These are phyloP conservation scores for Penicillium sp. DNA, from an alignment of 2,329 filamentous ascomycete genomes.

Conservation along the genomic window DNA sequence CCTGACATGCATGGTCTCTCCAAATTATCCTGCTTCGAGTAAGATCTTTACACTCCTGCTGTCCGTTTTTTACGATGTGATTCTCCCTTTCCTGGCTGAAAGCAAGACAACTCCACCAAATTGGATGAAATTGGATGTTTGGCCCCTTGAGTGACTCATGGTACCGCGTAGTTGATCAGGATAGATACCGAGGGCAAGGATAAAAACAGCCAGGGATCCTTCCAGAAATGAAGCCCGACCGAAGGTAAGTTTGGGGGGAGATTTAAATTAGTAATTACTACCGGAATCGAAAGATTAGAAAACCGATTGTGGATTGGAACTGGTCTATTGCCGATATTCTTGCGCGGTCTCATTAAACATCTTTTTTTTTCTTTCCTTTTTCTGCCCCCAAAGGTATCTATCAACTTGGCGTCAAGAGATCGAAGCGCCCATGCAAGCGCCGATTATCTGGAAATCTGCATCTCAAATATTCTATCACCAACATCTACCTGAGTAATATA, in stretches of 20 bases:
- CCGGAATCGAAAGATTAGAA: background rate
- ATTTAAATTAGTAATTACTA: background rate
- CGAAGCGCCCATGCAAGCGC: background rate
- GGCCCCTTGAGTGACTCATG: no score
- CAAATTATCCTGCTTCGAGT: no score
- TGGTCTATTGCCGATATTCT: background rate
- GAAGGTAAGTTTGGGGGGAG: background rate
- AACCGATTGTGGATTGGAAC: background rate
- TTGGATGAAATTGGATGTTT: no score
- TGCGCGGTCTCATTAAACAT: no score
- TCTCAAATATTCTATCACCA: background rate
- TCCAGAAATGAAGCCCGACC: background rate
- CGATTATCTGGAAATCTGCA: background rate
- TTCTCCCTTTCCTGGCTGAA: no score
- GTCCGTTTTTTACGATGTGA: no score
- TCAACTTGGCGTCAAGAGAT: background rate
- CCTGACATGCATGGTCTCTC: no score
- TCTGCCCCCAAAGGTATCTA: background rate
- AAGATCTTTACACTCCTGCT: no score
- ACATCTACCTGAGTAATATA: background rate
- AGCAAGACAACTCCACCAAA: no score
- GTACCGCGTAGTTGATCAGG: no score
- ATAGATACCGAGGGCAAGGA: no score
- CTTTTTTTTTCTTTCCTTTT: background rate
- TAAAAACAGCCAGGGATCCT: background rate